Percentiles rank a stretch among this genome's conserved stretches.
These are phyloP conservation scores for Zymoseptoria tritici DNA, from an alignment of 2,329 filamentous ascomycete genomes.

Conservation along the genomic window DNA sequence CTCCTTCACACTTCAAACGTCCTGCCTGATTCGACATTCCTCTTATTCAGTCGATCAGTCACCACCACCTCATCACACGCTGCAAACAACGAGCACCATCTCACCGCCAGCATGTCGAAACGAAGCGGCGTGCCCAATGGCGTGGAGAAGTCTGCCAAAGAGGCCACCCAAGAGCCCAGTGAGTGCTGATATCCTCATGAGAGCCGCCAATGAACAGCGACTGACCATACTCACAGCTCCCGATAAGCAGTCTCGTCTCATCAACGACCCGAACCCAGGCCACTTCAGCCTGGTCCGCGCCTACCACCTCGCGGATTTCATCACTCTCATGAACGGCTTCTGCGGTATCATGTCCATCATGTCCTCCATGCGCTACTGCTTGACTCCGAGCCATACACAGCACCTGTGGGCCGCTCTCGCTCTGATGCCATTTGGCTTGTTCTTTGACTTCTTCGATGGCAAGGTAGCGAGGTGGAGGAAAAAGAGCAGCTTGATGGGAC, in stretches of 20 bases:
- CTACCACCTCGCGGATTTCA: conserved; percentile 72
- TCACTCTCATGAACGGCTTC: conserved; percentile 78
- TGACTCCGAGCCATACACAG: conserved; percentile 51
- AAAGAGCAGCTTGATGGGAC: conserved; percentile 96
- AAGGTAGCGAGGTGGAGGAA: conserved; percentile 93
- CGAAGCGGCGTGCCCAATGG: conserved; percentile 49
- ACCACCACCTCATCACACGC: conserved; percentile 1
- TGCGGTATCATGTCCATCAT: conserved; percentile 94
- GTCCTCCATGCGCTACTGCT: conserved; percentile 87
- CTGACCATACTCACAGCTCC: conserved; percentile 42
- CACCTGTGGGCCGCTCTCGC: conserved; percentile 76
- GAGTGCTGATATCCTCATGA: conserved; percentile 18
- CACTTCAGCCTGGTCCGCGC: conserved; percentile 58
- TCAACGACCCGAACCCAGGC: conserved; percentile 57
- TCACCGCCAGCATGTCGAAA: conserved; percentile 52
- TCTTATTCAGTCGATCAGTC: neutral
- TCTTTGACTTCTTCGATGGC: conserved; percentile 98
- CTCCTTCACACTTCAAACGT: neutral
- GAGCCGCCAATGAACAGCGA: neutral
- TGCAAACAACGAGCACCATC: neutral
- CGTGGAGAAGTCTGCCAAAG: conserved; percentile 38
- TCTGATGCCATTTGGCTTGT: conserved; percentile 86
- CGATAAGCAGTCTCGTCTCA: conserved; percentile 70
- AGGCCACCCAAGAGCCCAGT: conserved; percentile 37
- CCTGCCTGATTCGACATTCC: neutral